These are phyloP conservation scores for Speleostelium caveatum DNA, from an alignment of 78 protist species.

Conservation along the genomic window DNA sequence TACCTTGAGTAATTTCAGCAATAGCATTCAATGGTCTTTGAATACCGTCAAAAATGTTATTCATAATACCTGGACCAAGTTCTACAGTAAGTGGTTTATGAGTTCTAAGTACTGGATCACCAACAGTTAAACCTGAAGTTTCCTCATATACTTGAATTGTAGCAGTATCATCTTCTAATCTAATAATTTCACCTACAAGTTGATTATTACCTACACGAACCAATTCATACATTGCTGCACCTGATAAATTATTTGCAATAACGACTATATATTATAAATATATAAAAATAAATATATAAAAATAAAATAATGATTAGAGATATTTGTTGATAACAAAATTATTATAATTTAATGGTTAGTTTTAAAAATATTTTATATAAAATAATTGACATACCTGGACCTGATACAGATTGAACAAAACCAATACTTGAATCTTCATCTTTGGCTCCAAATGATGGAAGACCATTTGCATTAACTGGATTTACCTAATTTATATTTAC, in stretches of 20 bases:
- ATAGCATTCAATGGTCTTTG: constrained; percentile 99
- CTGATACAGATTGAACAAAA: constrained; percentile 95
- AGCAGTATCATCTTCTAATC: constrained; percentile 99
- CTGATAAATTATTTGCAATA: constrained; percentile 98
- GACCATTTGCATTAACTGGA: constrained; percentile 24
- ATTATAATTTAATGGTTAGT: too few species aligned
- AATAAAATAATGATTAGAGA: too few species aligned
- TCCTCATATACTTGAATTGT: constrained; percentile 99
- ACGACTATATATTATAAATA: too few species aligned
- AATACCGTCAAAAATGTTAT: constrained; percentile 99
- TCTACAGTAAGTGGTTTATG: constrained; percentile 99
- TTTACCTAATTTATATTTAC: neutral
- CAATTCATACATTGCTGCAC: constrained; percentile 99
- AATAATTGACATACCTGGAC: too few species aligned
- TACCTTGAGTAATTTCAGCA: constrained; percentile 85
- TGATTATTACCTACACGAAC: constrained; percentile 98
- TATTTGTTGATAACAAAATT: too few species aligned
- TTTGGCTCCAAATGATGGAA: constrained; percentile 64
- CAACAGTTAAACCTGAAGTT: constrained; percentile 99
- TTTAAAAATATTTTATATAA: too few species aligned
- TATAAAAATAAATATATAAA: too few species aligned
- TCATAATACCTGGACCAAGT: constrained; percentile 99
- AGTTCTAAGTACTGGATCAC: constrained; percentile 99
- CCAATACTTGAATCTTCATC: constrained; percentile 80
- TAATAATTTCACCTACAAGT: constrained; percentile 99